Evolutionary conservation across 2,329 filamentous ascomycete species (phyloP), one percentile per base, ranked within the genome.

Genomic region (Calonectria hongkongensis): DNA sequence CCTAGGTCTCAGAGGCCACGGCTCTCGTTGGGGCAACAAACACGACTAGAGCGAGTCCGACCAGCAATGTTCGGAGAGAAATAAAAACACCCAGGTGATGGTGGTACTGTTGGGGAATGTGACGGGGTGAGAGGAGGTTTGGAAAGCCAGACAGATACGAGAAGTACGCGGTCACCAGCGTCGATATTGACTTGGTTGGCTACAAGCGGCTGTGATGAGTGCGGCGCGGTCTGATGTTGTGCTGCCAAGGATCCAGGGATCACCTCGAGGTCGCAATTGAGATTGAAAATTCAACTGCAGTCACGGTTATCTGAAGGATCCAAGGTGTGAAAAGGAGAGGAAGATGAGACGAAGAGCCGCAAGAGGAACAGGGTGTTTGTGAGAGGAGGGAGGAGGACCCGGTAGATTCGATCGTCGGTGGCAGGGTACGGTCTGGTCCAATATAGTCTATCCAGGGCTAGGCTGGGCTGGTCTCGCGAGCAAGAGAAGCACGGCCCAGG

Each of bases 381-480:
- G 39, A 58, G 36, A 68, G 25, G 66, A 43, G 56, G 28, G 39
- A 50, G 50, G 21, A 50, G 63, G 33, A 45, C 28, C 63, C 45
- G 30, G 30, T n/a, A 50, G 63, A 45, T 30, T 71, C 62, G 33
- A 69, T 69, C 58, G 70, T 58, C 58, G 66, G 50, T 60, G 71
- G 70, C 66, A 66, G 66, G 66, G 71, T 66, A 41, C n/a, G 39
- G 48, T 36, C 30, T 54, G 47, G 39, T 33, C 65, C 54, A 41
- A 60, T 60, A 60, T 28, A 64, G 56, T 54, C 70, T 43, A 50
- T 43, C 47, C 15, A 39, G 47, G 25, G 28, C 45, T 48, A 45
- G 54, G 33, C 54, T 68, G 58, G 69, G 7, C 18, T 67, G 30
- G 69, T 56, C 66, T 62, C 21, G 65, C 39, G 54, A 64, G 56